Base-by-base conservation (phyloP, 176 grass and related monocot genomes). In the Aechmea fasciata region DNA sequence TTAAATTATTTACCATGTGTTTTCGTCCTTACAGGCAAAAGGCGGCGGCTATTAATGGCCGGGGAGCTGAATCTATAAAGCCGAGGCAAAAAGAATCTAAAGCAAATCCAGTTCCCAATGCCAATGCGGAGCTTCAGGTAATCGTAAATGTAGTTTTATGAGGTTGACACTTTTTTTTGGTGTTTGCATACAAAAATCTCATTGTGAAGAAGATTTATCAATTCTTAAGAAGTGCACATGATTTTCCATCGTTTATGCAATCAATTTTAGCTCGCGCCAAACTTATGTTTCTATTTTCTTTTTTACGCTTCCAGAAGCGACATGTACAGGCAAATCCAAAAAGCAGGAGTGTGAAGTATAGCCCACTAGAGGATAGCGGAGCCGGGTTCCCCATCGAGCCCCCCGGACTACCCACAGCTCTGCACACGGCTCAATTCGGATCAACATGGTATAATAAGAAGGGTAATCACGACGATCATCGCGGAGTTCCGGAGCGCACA, bases 101-200 rank as follows among this genome's bases (percentile, higher is more conserved):
- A 82, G 76, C 62, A 52, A 71, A 57, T 65, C 68, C 28, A 9
- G 64, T n/a, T 71, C n/a, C 80, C 28, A 67, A 83, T 76, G 72
- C 67, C 47, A 49, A 62, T 80, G 65, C 63, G 66, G 80, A 91
- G 66, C 33, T 66, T 41, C 80, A 91, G 83, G 92, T 96, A 73
- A 17, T 54, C 19, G 1, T 71, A 57, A 71, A 41, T 33, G 48
- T 67, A 73, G 52, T 75, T 48, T 75, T 25, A 12, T 57, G 57
- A 55, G 11, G 0, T 64, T 22, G 47, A 13, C 25, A 61, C 49
- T 66, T 24, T 20, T 33, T 12, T 65, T n/a, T 51, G 26, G 26
- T 71, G 66, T 69, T 11, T 78, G 50, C 9, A 68, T 51, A 2
- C 11, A 33, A 54, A 53, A 49, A 62, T 71, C 62, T 3, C n/a